Conservation (phyloP, 192 early-diverging fungal species). For the Mortierella claussenii region DNA sequence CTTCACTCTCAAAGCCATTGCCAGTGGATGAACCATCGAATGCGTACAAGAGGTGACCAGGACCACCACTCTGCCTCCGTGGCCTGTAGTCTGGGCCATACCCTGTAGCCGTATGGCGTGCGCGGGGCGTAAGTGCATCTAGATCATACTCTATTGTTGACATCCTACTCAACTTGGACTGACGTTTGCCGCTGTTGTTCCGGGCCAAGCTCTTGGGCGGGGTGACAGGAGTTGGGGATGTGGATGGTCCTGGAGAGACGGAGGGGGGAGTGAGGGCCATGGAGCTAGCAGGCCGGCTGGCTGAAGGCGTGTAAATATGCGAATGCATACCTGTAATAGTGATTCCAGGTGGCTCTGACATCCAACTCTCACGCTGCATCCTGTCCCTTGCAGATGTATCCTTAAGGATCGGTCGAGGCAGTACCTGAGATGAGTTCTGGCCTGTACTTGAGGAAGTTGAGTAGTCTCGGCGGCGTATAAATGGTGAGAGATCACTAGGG, state of each 20-base stretch:
- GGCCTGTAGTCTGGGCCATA: conserved; percentile 37
- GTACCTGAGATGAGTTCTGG: background rate
- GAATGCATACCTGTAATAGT: background rate
- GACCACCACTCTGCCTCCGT: conserved; percentile 44
- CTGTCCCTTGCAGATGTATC: conserved; percentile 45
- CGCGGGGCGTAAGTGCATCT: conserved; percentile 34
- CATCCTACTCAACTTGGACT: conserved; percentile 18
- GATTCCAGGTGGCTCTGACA: conserved; percentile 40
- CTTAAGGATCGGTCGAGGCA: conserved; percentile 45
- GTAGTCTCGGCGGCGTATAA: conserved; percentile 22
- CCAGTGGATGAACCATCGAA: conserved; percentile 14
- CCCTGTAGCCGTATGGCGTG: conserved; percentile 8
- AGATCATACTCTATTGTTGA: conserved; percentile 26
- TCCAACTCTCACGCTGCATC: conserved; percentile 42
- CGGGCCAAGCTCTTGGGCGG: conserved; percentile 49
- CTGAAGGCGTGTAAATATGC: too few species aligned
- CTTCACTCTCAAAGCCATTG: conserved; percentile 40
- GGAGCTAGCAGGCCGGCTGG: conserved; percentile 9
- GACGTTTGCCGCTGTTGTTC: conserved; percentile 32
- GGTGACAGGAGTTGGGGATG: conserved; percentile 13
- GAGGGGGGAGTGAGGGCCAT: background rate
- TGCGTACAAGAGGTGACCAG: conserved; percentile 28
- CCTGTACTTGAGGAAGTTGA: conserved; percentile 7
- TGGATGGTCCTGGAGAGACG: background rate
- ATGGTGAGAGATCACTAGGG: background rate